phyloP scores from a whole-genome alignment of 192 early-diverging fungal genomes.

The Diversispora epigaea region DNA sequence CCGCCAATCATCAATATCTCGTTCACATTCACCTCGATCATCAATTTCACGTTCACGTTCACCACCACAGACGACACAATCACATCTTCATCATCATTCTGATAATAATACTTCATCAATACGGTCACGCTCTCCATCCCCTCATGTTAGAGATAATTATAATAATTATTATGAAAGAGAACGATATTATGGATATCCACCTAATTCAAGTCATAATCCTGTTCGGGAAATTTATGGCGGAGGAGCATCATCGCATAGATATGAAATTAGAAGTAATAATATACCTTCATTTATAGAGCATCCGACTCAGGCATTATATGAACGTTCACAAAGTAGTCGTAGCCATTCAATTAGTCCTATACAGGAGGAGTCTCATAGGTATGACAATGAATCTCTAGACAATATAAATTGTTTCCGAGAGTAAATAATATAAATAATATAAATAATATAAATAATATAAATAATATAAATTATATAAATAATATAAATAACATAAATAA shows the following conservation, averaged over 20 bases:
- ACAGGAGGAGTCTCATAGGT: neutral
- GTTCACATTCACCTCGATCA: neutral
- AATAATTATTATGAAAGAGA: neutral
- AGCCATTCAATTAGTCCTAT: neutral
- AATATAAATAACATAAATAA: neutral
- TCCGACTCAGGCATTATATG: neutral
- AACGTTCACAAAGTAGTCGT: neutral
- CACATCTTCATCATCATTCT: neutral
- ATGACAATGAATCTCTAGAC: too few species aligned
- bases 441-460: too few species aligned
- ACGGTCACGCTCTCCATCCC: neutral
- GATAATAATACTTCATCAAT: too few species aligned
- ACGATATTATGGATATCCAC: neutral
- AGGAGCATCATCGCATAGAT: neutral
- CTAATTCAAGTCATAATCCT: neutral
- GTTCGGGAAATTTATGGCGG: neutral
- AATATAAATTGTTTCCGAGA: too few species aligned
- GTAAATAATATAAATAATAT: too few species aligned
- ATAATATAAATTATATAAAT: too few species aligned
- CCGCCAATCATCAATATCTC: neutral
- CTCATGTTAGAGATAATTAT: neutral
- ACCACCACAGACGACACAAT: neutral
- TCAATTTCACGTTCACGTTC: constrained; percentile 1
- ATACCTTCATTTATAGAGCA: neutral
- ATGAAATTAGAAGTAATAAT: neutral